These are phyloP conservation scores for Rossbeevera mucosa DNA, from an alignment of 768 basidiomycete species.

Conservation along the genomic window DNA sequence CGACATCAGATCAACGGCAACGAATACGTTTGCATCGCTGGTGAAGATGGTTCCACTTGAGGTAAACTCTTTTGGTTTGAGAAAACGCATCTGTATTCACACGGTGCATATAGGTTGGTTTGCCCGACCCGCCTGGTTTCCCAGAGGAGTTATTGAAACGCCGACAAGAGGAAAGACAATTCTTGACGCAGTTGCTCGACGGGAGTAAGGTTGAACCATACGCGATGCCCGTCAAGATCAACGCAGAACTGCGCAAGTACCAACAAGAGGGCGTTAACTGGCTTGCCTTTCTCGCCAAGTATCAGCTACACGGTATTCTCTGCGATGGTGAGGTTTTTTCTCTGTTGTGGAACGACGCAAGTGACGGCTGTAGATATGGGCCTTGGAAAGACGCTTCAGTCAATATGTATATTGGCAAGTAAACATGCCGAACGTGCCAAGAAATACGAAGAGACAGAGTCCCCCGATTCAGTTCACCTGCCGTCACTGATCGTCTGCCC, in stretches of 20 bases:
- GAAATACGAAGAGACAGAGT: slow-evolving; percentile 57
- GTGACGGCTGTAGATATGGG: slow-evolving; percentile 77
- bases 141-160: slow-evolving; percentile 81
- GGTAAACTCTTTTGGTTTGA: slow-evolving; percentile 39
- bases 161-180: slow-evolving; percentile 83
- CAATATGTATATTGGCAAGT: slow-evolving; percentile 93
- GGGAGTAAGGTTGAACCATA: slow-evolving; percentile 94
- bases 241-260: slow-evolving; percentile 93
- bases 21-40: slow-evolving; percentile 94
- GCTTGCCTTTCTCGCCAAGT: slow-evolving; percentile 97
- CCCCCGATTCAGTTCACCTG: slow-evolving; percentile 76
- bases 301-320: slow-evolving; percentile 94
- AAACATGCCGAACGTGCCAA: slow-evolving; percentile 86
- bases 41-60: slow-evolving; percentile 99
- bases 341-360: slow-evolving; percentile 13
- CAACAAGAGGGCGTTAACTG: slow-evolving; percentile 99
- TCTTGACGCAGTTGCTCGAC: slow-evolving; percentile 89
- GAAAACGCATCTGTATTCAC: neutral
- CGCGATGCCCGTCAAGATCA: slow-evolving; percentile 77
- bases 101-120: slow-evolving; percentile 60
- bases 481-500: slow-evolving; percentile 96
- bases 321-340: slow-evolving; percentile 73
- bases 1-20: slow-evolving; percentile 86
- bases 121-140: slow-evolving; percentile 95
- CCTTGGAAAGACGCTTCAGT: slow-evolving; percentile 95